These are phyloP conservation scores for Boletus huronensis DNA, from an alignment of 768 basidiomycete genomes.

Conservation along the genomic window DNA sequence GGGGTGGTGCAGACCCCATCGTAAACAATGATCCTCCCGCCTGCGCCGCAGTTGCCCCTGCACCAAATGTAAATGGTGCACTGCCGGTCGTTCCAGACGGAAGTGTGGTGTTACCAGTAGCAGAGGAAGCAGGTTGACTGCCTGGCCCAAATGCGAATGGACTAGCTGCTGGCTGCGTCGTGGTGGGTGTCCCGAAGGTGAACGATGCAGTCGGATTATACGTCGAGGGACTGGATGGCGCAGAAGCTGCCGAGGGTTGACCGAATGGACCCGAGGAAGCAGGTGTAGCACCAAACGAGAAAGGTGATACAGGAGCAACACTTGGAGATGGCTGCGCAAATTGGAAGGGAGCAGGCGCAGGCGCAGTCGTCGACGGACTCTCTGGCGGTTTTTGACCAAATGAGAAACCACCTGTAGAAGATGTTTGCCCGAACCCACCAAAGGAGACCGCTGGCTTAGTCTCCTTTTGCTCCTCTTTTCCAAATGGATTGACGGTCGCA, in stretches of 20 bases:
- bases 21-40: slow-evolving; percentile 46
- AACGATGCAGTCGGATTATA: slow-evolving; percentile 49
- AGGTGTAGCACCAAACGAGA: slow-evolving; percentile 44
- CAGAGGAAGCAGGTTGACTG: slow-evolving; percentile 60
- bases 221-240: slow-evolving; percentile 57
- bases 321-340: slow-evolving; percentile 43
- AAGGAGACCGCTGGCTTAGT: slow-evolving; percentile 42
- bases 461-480: slow-evolving; percentile 45
- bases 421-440: slow-evolving; percentile 45
- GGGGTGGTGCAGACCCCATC: slow-evolving; percentile 54
- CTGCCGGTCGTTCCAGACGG: slow-evolving; percentile 27
- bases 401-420: slow-evolving; percentile 41
- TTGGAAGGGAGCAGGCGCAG: slow-evolving; percentile 42
- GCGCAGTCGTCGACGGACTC: slow-evolving; percentile 38
- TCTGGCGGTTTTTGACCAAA: slow-evolving; percentile 45
- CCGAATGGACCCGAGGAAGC: slow-evolving; percentile 40
- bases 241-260: slow-evolving; percentile 40
- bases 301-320: slow-evolving; percentile 38
- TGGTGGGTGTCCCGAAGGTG: slow-evolving; percentile 41
- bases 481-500: slow-evolving; percentile 44
- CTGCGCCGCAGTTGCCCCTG: slow-evolving; percentile 27
- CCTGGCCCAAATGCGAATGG: slow-evolving; percentile 50
- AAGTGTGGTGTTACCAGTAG: slow-evolving; percentile 35
- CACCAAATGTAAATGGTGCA: slow-evolving; percentile 39
- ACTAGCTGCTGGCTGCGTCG: slow-evolving; percentile 32